phyloP scores from a whole-genome alignment of 371 early-diverging fungal genomes.

The Rhizopus delemar region DNA sequence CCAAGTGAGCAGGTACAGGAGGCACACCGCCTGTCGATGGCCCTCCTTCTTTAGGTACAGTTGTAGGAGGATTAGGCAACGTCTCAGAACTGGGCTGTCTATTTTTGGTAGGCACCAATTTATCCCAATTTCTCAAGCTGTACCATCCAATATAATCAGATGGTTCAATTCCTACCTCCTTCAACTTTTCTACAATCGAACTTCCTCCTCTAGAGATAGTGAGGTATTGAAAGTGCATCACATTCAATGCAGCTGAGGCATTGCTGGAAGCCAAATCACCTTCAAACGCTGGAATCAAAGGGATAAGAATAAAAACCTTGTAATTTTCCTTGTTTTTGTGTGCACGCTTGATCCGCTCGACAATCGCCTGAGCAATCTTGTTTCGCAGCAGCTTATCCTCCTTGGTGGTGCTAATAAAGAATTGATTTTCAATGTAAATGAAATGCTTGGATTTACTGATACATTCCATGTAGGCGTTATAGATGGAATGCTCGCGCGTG shows the following conservation, averaged over 20 bases:
- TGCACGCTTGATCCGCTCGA: slow-evolving; percentile 78
- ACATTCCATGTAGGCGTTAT: slow-evolving; percentile 79
- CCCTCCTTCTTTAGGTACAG: background rate
- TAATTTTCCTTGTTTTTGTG: slow-evolving; percentile 68
- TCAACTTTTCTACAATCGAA: slow-evolving; percentile 67
- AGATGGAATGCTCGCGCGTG: slow-evolving; percentile 72
- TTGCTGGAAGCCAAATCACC: slow-evolving; percentile 75
- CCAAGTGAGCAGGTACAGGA: background rate
- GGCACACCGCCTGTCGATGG: background rate
- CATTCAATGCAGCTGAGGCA: slow-evolving; percentile 70
- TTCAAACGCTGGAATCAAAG: slow-evolving; percentile 90
- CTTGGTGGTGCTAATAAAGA: slow-evolving; percentile 29
- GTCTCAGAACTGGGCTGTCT: background rate
- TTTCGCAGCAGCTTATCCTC: slow-evolving; percentile 42
- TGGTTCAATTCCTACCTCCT: slow-evolving; percentile 66
- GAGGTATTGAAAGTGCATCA: slow-evolving; percentile 84
- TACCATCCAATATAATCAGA: slow-evolving; percentile 83
- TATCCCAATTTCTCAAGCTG: slow-evolving; percentile 74
- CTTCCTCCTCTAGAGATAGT: slow-evolving; percentile 80
- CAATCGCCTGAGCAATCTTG: slow-evolving; percentile 58
- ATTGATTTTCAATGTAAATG: slow-evolving; percentile 44
- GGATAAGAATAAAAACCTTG: slow-evolving; percentile 85
- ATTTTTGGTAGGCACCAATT: slow-evolving; percentile 29
- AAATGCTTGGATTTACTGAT: slow-evolving; percentile 82
- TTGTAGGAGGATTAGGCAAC: background rate